phyloP scores from a whole-genome alignment of 1,284 basidiomycete species.

The Fomitopsis pinicola region DNA sequence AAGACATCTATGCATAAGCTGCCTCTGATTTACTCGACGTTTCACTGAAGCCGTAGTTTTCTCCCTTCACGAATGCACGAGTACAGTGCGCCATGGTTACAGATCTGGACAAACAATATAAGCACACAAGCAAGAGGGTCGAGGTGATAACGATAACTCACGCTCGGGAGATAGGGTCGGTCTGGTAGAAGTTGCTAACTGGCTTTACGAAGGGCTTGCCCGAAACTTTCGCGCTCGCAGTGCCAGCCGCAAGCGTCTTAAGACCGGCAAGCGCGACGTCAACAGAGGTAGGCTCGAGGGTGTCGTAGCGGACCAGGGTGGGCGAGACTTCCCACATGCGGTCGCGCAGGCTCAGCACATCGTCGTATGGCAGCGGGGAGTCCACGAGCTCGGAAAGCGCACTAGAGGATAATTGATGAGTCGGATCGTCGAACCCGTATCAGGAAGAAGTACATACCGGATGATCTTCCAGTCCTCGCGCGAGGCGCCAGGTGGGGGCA shows the following conservation, averaged over 20 bases:
- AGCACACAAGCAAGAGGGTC: neutral
- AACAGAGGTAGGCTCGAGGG: constrained; percentile 72
- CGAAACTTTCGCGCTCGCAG: constrained; percentile 52
- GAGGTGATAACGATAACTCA: constrained; percentile 35
- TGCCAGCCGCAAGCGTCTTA: constrained; percentile 50
- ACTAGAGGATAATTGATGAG: constrained; percentile 31
- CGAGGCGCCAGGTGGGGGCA: constrained; percentile 91
- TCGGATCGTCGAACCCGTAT: neutral
- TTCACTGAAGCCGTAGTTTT: constrained; percentile 42
- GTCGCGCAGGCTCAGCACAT: constrained; percentile 83
- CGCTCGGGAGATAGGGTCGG: constrained; percentile 85
- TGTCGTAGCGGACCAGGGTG: constrained; percentile 84
- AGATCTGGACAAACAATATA: constrained; percentile 42
- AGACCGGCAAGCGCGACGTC: constrained; percentile 74
- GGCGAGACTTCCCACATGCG: constrained; percentile 98
- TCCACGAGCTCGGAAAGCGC: constrained; percentile 91
- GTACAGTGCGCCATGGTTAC: constrained; percentile 88
- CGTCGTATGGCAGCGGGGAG: constrained; percentile 85
- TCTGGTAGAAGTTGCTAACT: constrained; percentile 94
- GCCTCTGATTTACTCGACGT: constrained; percentile 35
- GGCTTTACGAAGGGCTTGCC: constrained; percentile 73
- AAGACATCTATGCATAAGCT: constrained; percentile 40
- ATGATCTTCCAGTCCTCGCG: constrained; percentile 99
- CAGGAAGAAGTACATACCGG: constrained; percentile 48
- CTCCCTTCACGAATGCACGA: constrained; percentile 67